phyloP scores from a whole-genome alignment of 2,329 filamentous ascomycete species.

The Fusarium bactridioides region DNA sequence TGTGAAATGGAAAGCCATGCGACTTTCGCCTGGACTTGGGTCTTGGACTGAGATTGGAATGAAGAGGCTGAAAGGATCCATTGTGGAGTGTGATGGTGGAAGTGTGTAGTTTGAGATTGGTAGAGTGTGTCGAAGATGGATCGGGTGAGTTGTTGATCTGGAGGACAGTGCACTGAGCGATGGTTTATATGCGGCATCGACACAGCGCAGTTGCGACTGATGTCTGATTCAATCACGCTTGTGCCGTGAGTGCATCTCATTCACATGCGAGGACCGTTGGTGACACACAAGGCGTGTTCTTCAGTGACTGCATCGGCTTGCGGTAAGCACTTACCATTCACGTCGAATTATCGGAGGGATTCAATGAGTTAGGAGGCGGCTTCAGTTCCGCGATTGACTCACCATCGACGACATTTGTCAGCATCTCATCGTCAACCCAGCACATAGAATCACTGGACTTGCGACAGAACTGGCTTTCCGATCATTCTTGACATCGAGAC shows the following conservation, averaged over 20 bases:
- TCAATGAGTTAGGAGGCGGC: background rate
- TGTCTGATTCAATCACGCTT: background rate
- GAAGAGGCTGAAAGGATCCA: background rate
- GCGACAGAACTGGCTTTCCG: rapidly evolving
- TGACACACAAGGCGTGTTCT: background rate
- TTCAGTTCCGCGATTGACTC: background rate
- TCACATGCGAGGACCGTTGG: background rate
- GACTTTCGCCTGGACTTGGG: background rate
- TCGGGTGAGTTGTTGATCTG: too few species aligned
- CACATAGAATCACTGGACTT: background rate
- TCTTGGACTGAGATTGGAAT: too few species aligned
- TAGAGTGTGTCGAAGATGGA: too few species aligned
- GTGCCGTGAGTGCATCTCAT: rapidly evolving
- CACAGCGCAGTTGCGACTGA: too few species aligned
- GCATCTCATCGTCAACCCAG: background rate
- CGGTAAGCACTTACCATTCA: background rate
- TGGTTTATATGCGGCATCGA: background rate
- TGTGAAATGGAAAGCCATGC: background rate
- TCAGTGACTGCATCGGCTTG: background rate
- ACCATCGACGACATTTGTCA: background rate
- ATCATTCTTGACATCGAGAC: background rate
- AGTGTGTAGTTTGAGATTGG: background rate
- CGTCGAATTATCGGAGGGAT: background rate
- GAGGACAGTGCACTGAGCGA: rapidly evolving
- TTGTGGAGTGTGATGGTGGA: background rate